Percentiles rank a stretch among this genome's conserved stretches.
Evolutionary conservation across 2,329 filamentous ascomycete genomes (phyloP).

Genomic region (Myriosclerotinia duriaeana): DNA sequence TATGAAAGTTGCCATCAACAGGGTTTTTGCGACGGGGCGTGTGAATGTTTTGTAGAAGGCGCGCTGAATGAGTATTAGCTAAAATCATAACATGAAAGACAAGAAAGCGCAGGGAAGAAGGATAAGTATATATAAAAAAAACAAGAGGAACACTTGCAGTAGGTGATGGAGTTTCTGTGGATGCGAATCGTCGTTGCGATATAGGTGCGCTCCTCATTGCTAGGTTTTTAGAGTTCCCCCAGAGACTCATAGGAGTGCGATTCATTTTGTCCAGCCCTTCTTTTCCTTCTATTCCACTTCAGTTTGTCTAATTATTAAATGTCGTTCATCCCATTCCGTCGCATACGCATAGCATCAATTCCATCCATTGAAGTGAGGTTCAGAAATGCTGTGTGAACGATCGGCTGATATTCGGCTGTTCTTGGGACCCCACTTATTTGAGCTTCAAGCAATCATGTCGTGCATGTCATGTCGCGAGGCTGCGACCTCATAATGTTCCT

Average conservation of each 20-base stretch:
- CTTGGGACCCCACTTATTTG: neutral
- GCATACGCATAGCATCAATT: neutral
- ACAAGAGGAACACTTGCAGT: constrained; percentile 5
- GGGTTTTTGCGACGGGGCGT: constrained; percentile 69
- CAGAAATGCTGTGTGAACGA: neutral
- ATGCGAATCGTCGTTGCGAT: constrained; percentile 12
- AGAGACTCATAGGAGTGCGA: constrained; percentile 6
- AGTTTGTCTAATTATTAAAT: neutral
- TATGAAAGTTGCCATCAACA: constrained; percentile 72
- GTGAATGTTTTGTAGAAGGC: constrained; percentile 75
- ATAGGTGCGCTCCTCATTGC: neutral
- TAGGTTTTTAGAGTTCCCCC: constrained; percentile 10
- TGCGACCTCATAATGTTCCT: neutral
- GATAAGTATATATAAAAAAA: neutral
- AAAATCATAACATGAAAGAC: no score
- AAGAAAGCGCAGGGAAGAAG: neutral
- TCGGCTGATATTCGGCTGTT: neutral
- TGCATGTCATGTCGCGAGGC: constrained; percentile 9
- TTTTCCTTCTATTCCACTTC: constrained; percentile 13
- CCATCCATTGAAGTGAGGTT: constrained; percentile 8
- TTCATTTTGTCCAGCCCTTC: constrained; percentile 10
- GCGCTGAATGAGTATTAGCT: constrained; percentile 45
- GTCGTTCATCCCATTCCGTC: constrained; percentile 15
- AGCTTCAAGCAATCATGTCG: constrained; percentile 9
- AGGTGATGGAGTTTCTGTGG: constrained; percentile 20